Conservation (phyloP, 192 early-diverging fungal genomes). For the Chytriomyces hyalinus region DNA sequence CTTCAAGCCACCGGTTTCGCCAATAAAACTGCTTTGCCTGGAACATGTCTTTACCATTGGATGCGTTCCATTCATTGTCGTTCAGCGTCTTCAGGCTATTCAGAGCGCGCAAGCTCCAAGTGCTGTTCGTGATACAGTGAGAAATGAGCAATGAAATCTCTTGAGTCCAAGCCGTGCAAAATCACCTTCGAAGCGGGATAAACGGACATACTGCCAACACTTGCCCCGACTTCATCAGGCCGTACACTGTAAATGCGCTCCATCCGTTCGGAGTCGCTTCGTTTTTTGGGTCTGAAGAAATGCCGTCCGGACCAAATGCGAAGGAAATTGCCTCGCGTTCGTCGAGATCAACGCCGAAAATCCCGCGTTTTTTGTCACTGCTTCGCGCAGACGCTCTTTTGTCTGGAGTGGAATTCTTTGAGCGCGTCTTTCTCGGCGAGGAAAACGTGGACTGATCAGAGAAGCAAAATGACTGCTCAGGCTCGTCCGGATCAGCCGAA, state of each 20-base stretch:
- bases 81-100: not conserved
- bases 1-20: conserved; percentile 27
- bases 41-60: not conserved
- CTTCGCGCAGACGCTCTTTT: no score
- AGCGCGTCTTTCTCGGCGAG: not conserved
- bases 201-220: conserved; percentile 33
- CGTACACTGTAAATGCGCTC: conserved; percentile 34
- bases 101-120: conserved; percentile 6
- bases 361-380: not conserved
- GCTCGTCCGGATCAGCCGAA: conserved; percentile 26
- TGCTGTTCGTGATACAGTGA: not conserved
- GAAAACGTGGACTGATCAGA: conserved; percentile 18
- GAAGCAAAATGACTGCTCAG: conserved; percentile 29
- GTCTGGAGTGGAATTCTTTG: not conserved
- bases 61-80: conserved; percentile 8
- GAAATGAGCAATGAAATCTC: not conserved
- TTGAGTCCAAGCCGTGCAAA: no score
- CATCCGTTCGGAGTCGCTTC: not conserved
- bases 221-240: conserved; percentile 27
- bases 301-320: not conserved
- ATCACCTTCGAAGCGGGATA: conserved; percentile 25
- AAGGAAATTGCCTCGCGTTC: conserved; percentile 33
- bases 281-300: not conserved
- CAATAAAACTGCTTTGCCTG: conserved; percentile 26
- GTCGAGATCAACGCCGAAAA: conserved; percentile 30